Conservation (phyloP, 2,329 filamentous ascomycete species). For the Myotisia sp. region DNA sequence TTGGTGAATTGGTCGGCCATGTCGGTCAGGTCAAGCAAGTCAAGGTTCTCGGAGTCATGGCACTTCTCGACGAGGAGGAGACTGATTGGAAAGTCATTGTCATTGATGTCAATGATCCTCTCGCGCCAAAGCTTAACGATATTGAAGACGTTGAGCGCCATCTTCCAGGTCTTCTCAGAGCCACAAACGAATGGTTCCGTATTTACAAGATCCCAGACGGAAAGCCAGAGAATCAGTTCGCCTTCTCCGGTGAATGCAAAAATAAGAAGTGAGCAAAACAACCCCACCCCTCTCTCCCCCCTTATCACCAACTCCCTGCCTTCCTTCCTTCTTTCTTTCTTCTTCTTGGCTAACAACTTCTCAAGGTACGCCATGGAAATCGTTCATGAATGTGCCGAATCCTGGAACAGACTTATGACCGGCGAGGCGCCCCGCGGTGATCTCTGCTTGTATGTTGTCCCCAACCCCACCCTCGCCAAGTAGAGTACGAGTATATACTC, state of each 20-base stretch:
- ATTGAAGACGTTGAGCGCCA: constrained; percentile 98
- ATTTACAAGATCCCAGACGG: constrained; percentile 99
- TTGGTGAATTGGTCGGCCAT: constrained; percentile 94
- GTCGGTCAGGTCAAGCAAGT: constrained; percentile 97
- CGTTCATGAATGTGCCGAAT: constrained; percentile 87
- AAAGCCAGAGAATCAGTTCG: constrained; percentile 99
- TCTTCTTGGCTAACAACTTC: background rate
- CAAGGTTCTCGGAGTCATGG: constrained; percentile 99
- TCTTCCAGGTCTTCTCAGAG: constrained; percentile 87
- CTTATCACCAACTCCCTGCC: constrained; percentile 11
- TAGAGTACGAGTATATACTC: no score
- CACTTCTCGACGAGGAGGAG: constrained; percentile 96
- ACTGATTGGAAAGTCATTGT: constrained; percentile 99
- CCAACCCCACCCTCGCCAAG: no score
- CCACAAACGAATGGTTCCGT: constrained; percentile 99
- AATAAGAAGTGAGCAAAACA: constrained; percentile 83
- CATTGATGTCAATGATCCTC: constrained; percentile 94
- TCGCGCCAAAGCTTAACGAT: constrained; percentile 93
- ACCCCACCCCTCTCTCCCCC: background rate
- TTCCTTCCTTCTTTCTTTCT: background rate
- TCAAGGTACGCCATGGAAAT: constrained; percentile 76
- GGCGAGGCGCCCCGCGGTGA: constrained; percentile 70
- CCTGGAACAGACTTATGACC: constrained; percentile 90
- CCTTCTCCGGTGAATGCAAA: constrained; percentile 99
- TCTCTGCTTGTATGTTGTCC: constrained; percentile 59